A percentile compares a stretch with the other conserved stretches of the same genome.
Conservation (phyloP, 1,284 basidiomycete species). For the Jaminaea rosea region DNA sequence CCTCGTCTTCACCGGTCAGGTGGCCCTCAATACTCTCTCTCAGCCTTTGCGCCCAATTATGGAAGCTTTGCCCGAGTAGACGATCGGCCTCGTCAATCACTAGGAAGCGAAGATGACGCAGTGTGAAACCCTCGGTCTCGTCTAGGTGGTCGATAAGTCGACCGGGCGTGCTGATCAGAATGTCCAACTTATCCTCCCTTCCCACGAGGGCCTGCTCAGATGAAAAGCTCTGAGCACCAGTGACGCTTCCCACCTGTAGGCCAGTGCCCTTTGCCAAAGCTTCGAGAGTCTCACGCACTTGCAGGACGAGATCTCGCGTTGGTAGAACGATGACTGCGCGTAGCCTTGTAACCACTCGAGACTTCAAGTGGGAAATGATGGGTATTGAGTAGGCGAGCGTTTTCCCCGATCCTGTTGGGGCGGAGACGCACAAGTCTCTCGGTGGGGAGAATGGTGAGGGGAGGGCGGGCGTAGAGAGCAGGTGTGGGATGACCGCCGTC, state of each 20-base stretch:
- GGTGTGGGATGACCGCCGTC: slow-evolving; percentile 67
- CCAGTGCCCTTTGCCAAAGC: slow-evolving; percentile 63
- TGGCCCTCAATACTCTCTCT: neutral
- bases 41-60: slow-evolving; percentile 61
- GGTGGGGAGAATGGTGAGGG: slow-evolving; percentile 58
- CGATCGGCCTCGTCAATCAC: slow-evolving; percentile 98
- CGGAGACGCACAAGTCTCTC: slow-evolving; percentile 85
- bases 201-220: slow-evolving; percentile 32
- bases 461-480: slow-evolving; percentile 53
- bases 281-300: slow-evolving; percentile 90
- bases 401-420: slow-evolving; percentile 94
- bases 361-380: slow-evolving; percentile 59
- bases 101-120: slow-evolving; percentile 87
- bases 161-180: slow-evolving; percentile 91
- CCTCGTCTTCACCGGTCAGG: too few species aligned
- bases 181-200: slow-evolving; percentile 61
- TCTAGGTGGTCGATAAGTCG: slow-evolving; percentile 86
- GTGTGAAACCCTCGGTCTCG: slow-evolving; percentile 67
- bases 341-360: slow-evolving; percentile 52
- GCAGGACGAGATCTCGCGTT: slow-evolving; percentile 85
- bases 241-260: slow-evolving; percentile 58
- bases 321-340: slow-evolving; percentile 88
- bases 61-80: slow-evolving; percentile 85
- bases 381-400: slow-evolving; percentile 89
- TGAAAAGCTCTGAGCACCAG: slow-evolving; percentile 42